Percentiles rank a stretch among this genome's conserved stretches.
These are phyloP conservation scores for Debaryomyces psychrophilus DNA, from an alignment of 1,139 yeast species.

Conservation along the genomic window DNA sequence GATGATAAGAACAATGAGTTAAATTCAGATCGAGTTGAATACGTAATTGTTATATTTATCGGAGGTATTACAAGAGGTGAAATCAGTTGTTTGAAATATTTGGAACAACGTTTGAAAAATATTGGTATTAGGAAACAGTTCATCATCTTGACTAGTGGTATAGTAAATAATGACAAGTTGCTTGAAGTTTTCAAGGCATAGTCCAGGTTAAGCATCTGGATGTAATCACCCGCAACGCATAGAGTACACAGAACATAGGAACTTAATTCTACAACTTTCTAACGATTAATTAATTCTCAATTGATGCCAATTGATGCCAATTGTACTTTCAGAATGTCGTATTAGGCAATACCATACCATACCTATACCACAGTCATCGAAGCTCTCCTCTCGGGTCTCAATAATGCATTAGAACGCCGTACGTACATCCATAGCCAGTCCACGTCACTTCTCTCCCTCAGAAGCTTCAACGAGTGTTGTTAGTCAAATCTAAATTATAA, in stretches of 20 bases:
- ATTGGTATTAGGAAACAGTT: constrained; percentile 45
- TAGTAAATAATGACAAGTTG: constrained; percentile 52
- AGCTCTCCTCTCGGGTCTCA: neutral
- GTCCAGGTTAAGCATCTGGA: neutral
- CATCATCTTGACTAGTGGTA: constrained; percentile 58
- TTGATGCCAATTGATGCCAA: no score
- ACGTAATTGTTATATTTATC: constrained; percentile 54
- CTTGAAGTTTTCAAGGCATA: constrained; percentile 18
- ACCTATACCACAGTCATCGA: neutral
- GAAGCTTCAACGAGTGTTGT: neutral
- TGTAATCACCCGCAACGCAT: neutral
- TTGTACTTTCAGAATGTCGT: no score
- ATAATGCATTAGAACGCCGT: neutral
- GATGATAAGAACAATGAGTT: constrained; percentile 19
- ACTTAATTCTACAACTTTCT: neutral
- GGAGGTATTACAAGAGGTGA: constrained; percentile 88
- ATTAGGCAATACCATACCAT: no score
- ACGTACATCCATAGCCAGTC: neutral
- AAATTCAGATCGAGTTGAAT: constrained; percentile 19
- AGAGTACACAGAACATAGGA: neutral
- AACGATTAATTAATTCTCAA: no score
- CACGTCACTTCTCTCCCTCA: neutral
- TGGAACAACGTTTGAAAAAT: constrained; percentile 44
- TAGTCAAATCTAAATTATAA: neutral
- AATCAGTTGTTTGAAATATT: constrained; percentile 61